Percentiles rank a stretch among this genome's conserved stretches.
Evolutionary conservation across 2,329 filamentous ascomycete species (phyloP).

Genomic region (Nannizziopsis barbatae): DNA sequence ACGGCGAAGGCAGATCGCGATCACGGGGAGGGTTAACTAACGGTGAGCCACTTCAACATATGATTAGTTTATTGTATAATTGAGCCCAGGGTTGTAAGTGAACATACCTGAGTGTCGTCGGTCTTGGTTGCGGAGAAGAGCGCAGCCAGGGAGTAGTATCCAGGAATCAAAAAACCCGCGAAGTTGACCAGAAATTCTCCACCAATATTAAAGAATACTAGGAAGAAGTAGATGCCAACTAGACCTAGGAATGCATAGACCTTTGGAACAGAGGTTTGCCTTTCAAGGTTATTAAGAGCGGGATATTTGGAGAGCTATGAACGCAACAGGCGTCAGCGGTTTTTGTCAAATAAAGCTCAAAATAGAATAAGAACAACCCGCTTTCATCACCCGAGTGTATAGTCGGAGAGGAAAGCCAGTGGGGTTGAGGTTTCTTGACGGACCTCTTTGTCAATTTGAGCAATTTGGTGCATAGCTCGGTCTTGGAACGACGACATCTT

Average conservation of each 20-base stretch:
- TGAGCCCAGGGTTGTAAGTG: not conserved
- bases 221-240: slow-evolving; percentile 56
- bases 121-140: slow-evolving; percentile 49
- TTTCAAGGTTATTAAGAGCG: slow-evolving; percentile 56
- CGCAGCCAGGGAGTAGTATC: slow-evolving; percentile 55
- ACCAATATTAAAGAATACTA: slow-evolving; percentile 61
- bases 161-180: slow-evolving; percentile 53
- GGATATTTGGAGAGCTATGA: slow-evolving; percentile 55
- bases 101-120: slow-evolving; percentile 53
- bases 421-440: slow-evolving; percentile 19
- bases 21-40: slow-evolving; percentile 28
- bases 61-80: slow-evolving; percentile 16
- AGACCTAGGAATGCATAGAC: slow-evolving; percentile 56
- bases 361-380: not conserved
- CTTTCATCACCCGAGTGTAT: not conserved
- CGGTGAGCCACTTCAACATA: slow-evolving; percentile 48
- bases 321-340: not conserved
- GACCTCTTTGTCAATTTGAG: slow-evolving; percentile 59
- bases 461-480: slow-evolving; percentile 51
- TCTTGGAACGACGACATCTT: slow-evolving; percentile 42
- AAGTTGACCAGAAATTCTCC: slow-evolving; percentile 58
- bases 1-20: slow-evolving; percentile 1
- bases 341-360: not conserved
- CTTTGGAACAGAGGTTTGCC: slow-evolving; percentile 57
- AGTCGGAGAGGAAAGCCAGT: not conserved